Conservation (phyloP, 306 rosid species). For the Hippophae gyantsensis region DNA sequence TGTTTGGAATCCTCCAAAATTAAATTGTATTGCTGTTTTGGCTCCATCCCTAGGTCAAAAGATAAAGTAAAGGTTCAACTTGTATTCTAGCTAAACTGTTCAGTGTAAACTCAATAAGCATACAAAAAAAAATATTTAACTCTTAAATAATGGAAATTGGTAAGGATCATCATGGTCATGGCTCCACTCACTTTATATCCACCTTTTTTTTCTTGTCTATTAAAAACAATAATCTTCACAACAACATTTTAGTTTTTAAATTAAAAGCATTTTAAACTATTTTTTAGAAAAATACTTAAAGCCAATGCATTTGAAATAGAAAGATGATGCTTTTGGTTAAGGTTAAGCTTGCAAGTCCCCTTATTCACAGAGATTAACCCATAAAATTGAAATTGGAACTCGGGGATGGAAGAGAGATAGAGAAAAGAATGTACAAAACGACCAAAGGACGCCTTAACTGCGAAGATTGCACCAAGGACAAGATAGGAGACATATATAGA, state of each 20-base stretch:
- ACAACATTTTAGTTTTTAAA: no score
- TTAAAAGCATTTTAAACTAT: no score
- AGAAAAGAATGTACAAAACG: conserved; percentile 37
- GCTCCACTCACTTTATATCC: no score
- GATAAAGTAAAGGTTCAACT: conserved; percentile 4
- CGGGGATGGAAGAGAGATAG: conserved; percentile 1
- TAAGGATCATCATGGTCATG: no score
- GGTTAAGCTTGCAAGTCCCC: conserved; percentile 16
- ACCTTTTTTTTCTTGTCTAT: no score
- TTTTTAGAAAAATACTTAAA: no score
- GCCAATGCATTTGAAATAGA: no score
- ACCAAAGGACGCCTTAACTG: conserved; percentile 16
- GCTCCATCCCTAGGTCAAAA: conserved; percentile 12
- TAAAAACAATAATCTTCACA: no score
- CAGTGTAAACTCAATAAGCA: neutral
- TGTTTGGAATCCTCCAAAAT: conserved; percentile 18
- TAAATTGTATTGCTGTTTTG: neutral
- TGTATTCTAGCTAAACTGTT: conserved; percentile 9
- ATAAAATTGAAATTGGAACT: conserved; percentile 26
- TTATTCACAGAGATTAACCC: conserved; percentile 36
- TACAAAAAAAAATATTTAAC: no score
- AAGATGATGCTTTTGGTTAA: neutral
- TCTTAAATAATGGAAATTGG: no score
- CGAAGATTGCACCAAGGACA: conserved; percentile 18
- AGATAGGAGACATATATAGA: conserved; percentile 15